These are phyloP conservation scores for Saccharomyces hybrid DNA, from an alignment of 1,139 yeast species.

Conservation along the genomic window DNA sequence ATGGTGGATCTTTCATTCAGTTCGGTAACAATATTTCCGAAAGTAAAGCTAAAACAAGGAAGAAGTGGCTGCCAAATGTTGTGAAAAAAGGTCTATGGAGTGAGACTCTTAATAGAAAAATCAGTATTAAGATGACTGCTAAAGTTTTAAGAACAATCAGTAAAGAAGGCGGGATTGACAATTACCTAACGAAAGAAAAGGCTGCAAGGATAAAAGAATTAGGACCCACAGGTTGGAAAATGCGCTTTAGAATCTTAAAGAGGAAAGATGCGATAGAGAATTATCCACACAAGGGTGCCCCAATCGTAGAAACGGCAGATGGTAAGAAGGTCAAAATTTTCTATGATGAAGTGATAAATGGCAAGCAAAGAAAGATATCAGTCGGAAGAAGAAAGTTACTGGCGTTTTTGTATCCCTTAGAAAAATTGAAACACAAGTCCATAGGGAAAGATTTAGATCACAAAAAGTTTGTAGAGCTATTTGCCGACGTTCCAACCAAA, in stretches of 20 bases:
- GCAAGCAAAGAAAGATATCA: conserved; percentile 41
- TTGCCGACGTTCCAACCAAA: conserved; percentile 32
- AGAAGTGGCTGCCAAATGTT: conserved; percentile 79
- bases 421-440: conserved; percentile 40
- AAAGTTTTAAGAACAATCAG: conserved; percentile 78
- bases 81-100: conserved; percentile 75
- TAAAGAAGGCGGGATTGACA: conserved; percentile 91
- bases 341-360: conserved; percentile 41
- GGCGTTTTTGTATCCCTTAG: conserved; percentile 45
- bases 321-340: conserved; percentile 41
- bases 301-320: conserved; percentile 28
- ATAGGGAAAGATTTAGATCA: conserved; percentile 39
- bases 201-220: conserved; percentile 85
- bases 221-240: conserved; percentile 87
- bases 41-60: conserved; percentile 61
- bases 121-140: conserved; percentile 62
- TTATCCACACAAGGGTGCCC: conserved; percentile 31
- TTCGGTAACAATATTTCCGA: conserved; percentile 77
- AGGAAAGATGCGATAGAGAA: conserved; percentile 28
- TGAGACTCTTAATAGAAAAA: conserved; percentile 53
- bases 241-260: conserved; percentile 63
- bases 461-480: conserved; percentile 39
- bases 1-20: conserved; percentile 79
- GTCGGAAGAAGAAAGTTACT: conserved; percentile 62
- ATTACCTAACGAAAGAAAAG: conserved; percentile 76